phyloP scores from a whole-genome alignment of 2,329 filamentous ascomycete genomes.

The Leptoxyphium fumago region DNA sequence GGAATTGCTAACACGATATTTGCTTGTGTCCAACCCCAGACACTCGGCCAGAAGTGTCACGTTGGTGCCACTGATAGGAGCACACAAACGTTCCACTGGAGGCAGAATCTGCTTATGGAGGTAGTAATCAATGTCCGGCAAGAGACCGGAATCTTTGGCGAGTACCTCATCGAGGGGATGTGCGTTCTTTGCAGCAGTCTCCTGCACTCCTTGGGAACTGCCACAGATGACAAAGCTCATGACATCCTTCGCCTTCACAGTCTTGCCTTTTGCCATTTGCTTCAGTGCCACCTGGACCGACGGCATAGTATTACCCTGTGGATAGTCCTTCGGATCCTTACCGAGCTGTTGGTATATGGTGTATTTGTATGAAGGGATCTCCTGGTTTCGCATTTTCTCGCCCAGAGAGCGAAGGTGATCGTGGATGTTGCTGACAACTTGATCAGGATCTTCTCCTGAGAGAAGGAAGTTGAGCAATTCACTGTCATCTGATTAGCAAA shows the following conservation, averaged over 20 bases:
- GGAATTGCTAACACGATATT: slow-evolving; percentile 60
- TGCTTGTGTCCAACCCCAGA: slow-evolving; percentile 76
- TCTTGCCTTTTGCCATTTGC: slow-evolving; percentile 74
- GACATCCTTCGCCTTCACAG: slow-evolving; percentile 82
- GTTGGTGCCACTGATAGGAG: slow-evolving; percentile 87
- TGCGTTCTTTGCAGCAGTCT: slow-evolving; percentile 73
- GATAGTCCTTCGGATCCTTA: slow-evolving; percentile 85
- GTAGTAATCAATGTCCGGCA: slow-evolving; percentile 94
- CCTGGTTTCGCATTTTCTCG: slow-evolving; percentile 68
- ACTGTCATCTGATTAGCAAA: slow-evolving; percentile 21
- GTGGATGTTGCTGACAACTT: slow-evolving; percentile 78
- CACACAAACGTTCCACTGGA: slow-evolving; percentile 91
- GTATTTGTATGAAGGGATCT: slow-evolving; percentile 70
- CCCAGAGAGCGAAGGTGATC: slow-evolving; percentile 81
- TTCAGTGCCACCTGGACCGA: slow-evolving; percentile 90
- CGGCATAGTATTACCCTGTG: slow-evolving; percentile 88
- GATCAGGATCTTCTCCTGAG: slow-evolving; percentile 81
- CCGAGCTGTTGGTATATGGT: slow-evolving; percentile 97
- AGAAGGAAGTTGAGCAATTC: slow-evolving; percentile 87
- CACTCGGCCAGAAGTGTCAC: slow-evolving; percentile 82
- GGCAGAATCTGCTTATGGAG: slow-evolving; percentile 97
- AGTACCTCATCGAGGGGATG: slow-evolving; percentile 74
- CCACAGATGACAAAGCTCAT: slow-evolving; percentile 90
- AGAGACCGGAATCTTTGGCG: slow-evolving; percentile 58
- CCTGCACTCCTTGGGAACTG: slow-evolving; percentile 44